A percentile compares a stretch with the other conserved stretches of the same genome.
These are phyloP conservation scores for Trametes coccinea DNA, from an alignment of 768 basidiomycete genomes.

Conservation along the genomic window DNA sequence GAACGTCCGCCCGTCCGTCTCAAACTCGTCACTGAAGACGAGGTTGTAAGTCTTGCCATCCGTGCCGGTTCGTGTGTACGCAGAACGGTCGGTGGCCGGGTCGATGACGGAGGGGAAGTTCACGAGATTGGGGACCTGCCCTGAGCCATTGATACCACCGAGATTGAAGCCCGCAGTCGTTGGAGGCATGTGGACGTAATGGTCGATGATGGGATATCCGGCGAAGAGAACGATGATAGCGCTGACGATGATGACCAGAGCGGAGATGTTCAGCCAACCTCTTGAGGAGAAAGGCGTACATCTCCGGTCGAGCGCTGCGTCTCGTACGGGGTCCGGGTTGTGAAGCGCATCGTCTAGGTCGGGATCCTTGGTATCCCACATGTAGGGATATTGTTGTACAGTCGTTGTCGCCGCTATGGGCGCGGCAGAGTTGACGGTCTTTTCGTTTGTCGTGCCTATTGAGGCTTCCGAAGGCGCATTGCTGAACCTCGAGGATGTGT, in stretches of 20 bases:
- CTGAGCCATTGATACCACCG: conserved; percentile 85
- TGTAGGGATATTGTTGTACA: conserved; percentile 62
- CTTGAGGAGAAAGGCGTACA: conserved; percentile 78
- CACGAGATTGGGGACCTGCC: conserved; percentile 80
- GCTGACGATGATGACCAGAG: conserved; percentile 65
- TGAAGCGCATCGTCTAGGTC: conserved; percentile 91
- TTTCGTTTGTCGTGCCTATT: conserved; percentile 38
- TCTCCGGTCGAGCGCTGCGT: conserved; percentile 54
- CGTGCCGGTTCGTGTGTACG: conserved; percentile 56
- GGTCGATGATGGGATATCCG: conserved; percentile 82
- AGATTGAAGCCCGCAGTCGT: conserved; percentile 68
- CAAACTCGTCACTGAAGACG: conserved; percentile 89
- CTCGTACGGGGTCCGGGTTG: conserved; percentile 79
- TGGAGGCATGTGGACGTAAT: conserved; percentile 36
- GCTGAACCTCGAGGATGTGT: conserved; percentile 57
- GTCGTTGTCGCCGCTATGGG: conserved; percentile 52
- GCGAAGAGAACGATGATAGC: conserved; percentile 81
- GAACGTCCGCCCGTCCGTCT: conserved; percentile 69
- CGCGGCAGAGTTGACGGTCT: conserved; percentile 30
- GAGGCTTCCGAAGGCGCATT: conserved; percentile 50
- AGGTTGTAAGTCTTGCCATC: conserved; percentile 82
- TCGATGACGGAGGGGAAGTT: conserved; percentile 75
- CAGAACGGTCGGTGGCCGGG: conserved; percentile 64
- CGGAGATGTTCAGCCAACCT: conserved; percentile 81
- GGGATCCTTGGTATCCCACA: conserved; percentile 79